Evolutionary conservation across 768 basidiomycete species (phyloP), one percentile per base, ranked within the genome.

Genomic region (Cubamyces sp.): DNA sequence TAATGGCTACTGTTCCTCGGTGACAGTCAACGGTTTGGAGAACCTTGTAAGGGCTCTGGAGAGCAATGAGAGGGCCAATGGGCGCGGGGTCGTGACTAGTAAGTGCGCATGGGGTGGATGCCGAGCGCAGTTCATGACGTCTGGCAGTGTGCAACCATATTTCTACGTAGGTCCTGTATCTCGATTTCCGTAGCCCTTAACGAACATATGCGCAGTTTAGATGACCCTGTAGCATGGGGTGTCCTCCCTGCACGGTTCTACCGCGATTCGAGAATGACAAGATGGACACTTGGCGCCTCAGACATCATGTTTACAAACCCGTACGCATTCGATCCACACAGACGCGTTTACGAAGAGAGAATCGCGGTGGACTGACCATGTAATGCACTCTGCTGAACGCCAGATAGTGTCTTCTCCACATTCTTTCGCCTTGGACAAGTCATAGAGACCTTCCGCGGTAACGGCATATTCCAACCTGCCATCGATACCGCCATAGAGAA

Each of bases 301-400:
- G 96, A 98, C 60, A 87, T 98, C 71, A 88, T 96, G 81, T 98
- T 97, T 74, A 97, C 92, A 5, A 96, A 94, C 75, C 87, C 90
- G 88, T 93, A 71, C 78, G 88, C 75, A 43, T 19, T 12, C 53
- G 18, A 23, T 37, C 43, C 12, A 41, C 5, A 23, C 26, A 3
- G 21, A 26, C 21, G 14, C 23, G 23, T 19, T 3, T 51, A 5
- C 50, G 28, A n/a, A 55, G 14, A 2, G 21, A 34, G 8, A 3
- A 19, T 2, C 5, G 28, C 28, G 5, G 37, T 26, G 23, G 41
- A 4, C 40, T 50, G 21, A 40, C 12, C 21, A 16, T 39, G 39
- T 41, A 9, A 16, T 34, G 42, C 42, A 7, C 34, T 12, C 52
- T 40, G 54, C 6, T 25, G 51, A 30, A 41, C 46, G 64, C 51